A percentile compares a stretch with the other conserved stretches of the same genome.
phyloP scores from a whole-genome alignment of 805 yeast genomes.

The Pichia deserticola region DNA sequence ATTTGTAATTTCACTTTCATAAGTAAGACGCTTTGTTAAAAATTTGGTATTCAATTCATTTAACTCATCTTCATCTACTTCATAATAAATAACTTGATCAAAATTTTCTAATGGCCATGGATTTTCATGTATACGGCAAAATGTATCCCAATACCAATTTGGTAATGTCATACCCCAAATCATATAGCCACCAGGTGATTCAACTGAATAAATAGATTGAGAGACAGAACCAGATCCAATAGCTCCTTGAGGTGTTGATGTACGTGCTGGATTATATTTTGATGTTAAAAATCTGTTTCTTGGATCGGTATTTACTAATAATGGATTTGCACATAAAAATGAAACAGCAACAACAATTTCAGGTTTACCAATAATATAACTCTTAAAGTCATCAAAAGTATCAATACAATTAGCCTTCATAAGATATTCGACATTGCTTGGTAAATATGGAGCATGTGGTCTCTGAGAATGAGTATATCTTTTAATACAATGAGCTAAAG shows the following conservation, averaged over 20 bases:
- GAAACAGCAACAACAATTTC: conserved; percentile 26
- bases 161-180: conserved; percentile 28
- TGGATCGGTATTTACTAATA: conserved; percentile 27
- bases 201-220: conserved; percentile 25
- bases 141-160: conserved; percentile 29
- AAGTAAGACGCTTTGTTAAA: conserved; percentile 23
- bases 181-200: conserved; percentile 29
- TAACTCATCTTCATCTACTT: conserved; percentile 27
- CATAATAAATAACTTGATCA: conserved; percentile 30
- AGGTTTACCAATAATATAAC: conserved; percentile 17
- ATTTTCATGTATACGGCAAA: conserved; percentile 19
- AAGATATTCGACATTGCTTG: conserved; percentile 22
- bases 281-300: conserved; percentile 22
- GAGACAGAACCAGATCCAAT: conserved; percentile 25
- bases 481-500: conserved; percentile 20
- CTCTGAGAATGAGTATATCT: conserved; percentile 25
- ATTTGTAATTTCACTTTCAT: conserved; percentile 23
- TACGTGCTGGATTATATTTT: conserved; percentile 27
- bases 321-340: conserved; percentile 25
- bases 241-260: conserved; percentile 28
- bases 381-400: conserved; percentile 21
- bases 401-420: conserved; percentile 24
- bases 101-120: conserved; percentile 30
- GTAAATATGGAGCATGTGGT: conserved; percentile 28
- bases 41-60: conserved; percentile 23